Base-by-base conservation (phyloP, 1,284 basidiomycete genomes). In the Ganoderma lucidum region DNA sequence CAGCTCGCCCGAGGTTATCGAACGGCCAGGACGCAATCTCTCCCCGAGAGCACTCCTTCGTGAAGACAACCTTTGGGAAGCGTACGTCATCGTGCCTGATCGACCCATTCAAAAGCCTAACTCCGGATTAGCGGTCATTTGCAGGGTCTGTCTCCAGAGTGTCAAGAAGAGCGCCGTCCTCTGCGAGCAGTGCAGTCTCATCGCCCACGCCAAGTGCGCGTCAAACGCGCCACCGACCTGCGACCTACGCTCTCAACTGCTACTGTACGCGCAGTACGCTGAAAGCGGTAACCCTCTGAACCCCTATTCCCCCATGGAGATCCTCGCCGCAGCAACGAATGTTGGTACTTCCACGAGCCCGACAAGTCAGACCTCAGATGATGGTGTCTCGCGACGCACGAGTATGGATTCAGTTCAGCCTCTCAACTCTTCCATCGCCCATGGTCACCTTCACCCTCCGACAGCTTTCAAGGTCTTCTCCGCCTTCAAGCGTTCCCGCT, bases 51-150 rank as follows among this genome's bases (percentile, higher is more conserved):
- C 96, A 98, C 76, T 87, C 88, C 6, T 96, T 97, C 77, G 93
- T 97, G 59, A 96, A 95, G 83, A 97, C 95, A 2, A 93, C 93
- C 2, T 98, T 98, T 80, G 92, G 92, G 77, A 97, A 96, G 84
- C 88, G 95, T 97, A 78, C 78, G 93, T 85, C 42, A 61, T 39
- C 58, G 15, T 53, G 42, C 62, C 61, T 53, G 17, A 42, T 39
- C 58, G 62, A 64, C 59, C 42, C 32, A 42, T 51, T 75, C 55
- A 65, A 61, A 60, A 65, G 71, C 62, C 70, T 75, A 63, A 77
- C 68, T 64, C 69, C 67, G 63, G 69, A 72, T 2, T 76, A 97
- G 96, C 95, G 32, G 93, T 98, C 81, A 83, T 88, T 14, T 98
- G 96, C 82, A 88, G 93, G 61, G 92, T 98, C 23, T 98, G 96